Base-by-base conservation (phyloP, 345 rosid genomes). In the Eucalyptus sp. region DNA sequence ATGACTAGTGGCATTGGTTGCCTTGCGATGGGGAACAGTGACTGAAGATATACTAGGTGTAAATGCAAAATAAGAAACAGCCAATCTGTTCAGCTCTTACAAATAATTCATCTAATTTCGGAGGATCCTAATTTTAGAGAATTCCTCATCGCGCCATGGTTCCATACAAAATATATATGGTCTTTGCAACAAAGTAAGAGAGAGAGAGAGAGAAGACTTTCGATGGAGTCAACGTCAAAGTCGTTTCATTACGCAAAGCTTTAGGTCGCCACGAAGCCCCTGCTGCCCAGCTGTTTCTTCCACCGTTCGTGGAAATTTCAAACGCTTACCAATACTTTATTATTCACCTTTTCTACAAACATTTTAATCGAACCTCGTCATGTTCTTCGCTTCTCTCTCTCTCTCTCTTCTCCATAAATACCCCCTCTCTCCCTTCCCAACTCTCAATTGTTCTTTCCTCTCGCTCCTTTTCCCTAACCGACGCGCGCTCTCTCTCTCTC, bases 231-330 rank as follows among this genome's bases (percentile, higher is more conserved):
- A 93, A 92, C 93, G 93, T 92, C 95, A 92, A 93, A 92, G 93
- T 92, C 92, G 60, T 52, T 88, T 14, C 89, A 60, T 87, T 88
- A 22, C 15, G 80, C 41, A 31, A 66, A 41, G 41, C 41, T 86
- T 24, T 71, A 92, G 83, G 89, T 90, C 90, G 79, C 80, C 20
- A 50, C 87, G 52, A 48, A 13, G 5, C 33, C 3, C 29, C 87
- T 27, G 15, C 87, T 92, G 56, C 95, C 83, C 7, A 48, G 94
- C 64, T 80, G 79, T 88, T 94, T 93, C 96, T 86, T 7, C 49
- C 76, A 41, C 81, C 44, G 54, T 94, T 94, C 96, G 92, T 13
- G 31, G 96, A 93, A 94, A 60, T 87, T 92, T 90, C 93, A 92
- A 79, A 89, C 31, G 13, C 44, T 24, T 41, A 10, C 83, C 48